A percentile compares a stretch with the other conserved stretches of the same genome.
Evolutionary conservation across 164 flowering plant species (phyloP).

Genomic region (Warburgia ugandensis): DNA sequence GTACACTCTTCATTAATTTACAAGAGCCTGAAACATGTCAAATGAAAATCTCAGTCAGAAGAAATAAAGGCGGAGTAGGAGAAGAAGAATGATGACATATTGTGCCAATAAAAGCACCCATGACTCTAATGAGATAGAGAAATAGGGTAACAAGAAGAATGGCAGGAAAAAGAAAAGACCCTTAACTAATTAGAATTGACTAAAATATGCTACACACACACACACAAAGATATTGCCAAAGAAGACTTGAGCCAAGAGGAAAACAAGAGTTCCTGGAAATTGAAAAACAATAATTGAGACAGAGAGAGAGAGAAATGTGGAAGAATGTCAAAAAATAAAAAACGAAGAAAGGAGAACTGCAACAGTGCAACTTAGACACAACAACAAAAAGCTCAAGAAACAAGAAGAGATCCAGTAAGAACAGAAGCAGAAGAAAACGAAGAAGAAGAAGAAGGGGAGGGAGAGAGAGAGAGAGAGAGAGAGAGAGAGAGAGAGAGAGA

Average conservation of each 20-base stretch:
- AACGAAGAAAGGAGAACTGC: too few species aligned
- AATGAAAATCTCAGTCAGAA: not conserved
- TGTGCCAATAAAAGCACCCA: too few species aligned
- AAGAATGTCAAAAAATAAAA: too few species aligned
- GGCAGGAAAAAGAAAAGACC: not conserved
- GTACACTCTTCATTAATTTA: constrained; percentile 10
- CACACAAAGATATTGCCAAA: too few species aligned
- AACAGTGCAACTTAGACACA: too few species aligned
- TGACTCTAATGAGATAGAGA: too few species aligned
- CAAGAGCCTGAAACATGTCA: constrained; percentile 15
- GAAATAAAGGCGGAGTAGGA: too few species aligned
- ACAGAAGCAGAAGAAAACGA: not conserved
- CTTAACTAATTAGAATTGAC: not conserved
- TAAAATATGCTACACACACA: too few species aligned
- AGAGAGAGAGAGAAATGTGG: constrained; percentile 5
- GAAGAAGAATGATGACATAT: too few species aligned
- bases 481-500: constrained; percentile 1
- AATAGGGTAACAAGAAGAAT: too few species aligned
- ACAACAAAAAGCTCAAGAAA: not conserved
- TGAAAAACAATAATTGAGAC: not conserved
- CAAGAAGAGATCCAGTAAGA: not conserved
- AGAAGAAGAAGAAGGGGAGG: not conserved
- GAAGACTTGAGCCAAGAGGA: too few species aligned
- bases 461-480: constrained; percentile 6
- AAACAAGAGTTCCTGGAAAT: too few species aligned